Evolutionary conservation across 768 basidiomycete genomes (phyloP).

Genomic region (Boletus subcaerulescens): DNA sequence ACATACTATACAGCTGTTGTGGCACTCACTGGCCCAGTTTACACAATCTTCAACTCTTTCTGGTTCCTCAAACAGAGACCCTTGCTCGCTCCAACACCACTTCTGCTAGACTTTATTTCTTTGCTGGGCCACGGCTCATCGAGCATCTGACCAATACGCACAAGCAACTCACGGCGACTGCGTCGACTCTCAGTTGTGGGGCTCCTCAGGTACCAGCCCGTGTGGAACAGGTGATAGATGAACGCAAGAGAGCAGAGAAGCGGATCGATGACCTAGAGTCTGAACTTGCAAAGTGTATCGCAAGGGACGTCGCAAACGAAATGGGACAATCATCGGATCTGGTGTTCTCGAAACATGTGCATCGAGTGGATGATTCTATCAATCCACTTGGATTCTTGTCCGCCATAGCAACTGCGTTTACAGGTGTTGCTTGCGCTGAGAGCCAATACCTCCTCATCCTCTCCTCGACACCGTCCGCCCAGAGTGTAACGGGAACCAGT

Average conservation of each 20-base stretch:
- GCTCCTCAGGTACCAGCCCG: conserved; percentile 65
- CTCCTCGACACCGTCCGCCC: conserved; percentile 61
- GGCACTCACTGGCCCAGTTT: conserved; percentile 83
- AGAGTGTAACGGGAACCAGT: conserved; percentile 45
- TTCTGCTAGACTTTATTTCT: conserved; percentile 76
- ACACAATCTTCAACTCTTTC: conserved; percentile 67
- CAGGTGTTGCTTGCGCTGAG: conserved; percentile 21
- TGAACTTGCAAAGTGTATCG: conserved; percentile 57
- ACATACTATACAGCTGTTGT: conserved; percentile 53
- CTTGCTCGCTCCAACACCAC: conserved; percentile 58
- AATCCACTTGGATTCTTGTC: conserved; percentile 61
- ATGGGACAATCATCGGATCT: conserved; percentile 27
- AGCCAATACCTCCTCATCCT: conserved; percentile 48
- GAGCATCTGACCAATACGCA: conserved; percentile 59
- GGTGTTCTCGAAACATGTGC: conserved; percentile 47
- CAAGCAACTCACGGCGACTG: conserved; percentile 48
- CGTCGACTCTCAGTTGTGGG: conserved; percentile 66
- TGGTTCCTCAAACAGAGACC: conserved; percentile 66
- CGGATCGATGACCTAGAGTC: conserved; percentile 65
- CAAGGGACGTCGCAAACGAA: conserved; percentile 38
- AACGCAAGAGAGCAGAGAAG: conserved; percentile 64
- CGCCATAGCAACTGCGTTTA: conserved; percentile 50
- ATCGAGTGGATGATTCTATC: conserved; percentile 58
- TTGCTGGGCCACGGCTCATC: conserved; percentile 75
- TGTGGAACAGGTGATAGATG: conserved; percentile 62